Conservation (phyloP, 495 filamentous ascomycete genomes). For the Penicillium verhagenii region DNA sequence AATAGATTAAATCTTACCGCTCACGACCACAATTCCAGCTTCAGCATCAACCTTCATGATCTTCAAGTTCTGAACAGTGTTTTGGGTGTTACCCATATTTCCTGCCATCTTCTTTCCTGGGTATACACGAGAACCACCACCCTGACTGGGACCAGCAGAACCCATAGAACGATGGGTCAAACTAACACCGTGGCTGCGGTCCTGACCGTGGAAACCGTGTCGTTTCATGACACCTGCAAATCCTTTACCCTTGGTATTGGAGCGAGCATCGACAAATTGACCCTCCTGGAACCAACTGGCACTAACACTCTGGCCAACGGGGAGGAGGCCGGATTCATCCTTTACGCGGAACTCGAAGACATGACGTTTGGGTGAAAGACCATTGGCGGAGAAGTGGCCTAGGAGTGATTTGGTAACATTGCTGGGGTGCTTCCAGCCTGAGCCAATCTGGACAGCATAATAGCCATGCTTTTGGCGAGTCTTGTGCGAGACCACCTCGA, state of each 20-base stretch:
- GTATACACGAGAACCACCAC: conserved; percentile 84
- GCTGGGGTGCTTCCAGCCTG: conserved; percentile 68
- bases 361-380: conserved; percentile 75
- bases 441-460: conserved; percentile 86
- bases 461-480: conserved; percentile 79
- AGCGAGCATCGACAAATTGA: conserved; percentile 83
- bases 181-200: conserved; percentile 91
- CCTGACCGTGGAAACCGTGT: conserved; percentile 83
- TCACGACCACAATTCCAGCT: conserved; percentile 84
- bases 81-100: conserved; percentile 82
- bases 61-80: conserved; percentile 86
- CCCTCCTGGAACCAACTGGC: conserved; percentile 88
- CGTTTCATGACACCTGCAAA: conserved; percentile 98
- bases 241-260: conserved; percentile 77
- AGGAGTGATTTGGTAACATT: conserved; percentile 78
- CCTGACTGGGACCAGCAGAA: conserved; percentile 81
- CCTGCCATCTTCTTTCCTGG: conserved; percentile 98
- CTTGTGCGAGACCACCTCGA: conserved; percentile 84
- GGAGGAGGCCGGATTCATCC: conserved; percentile 65
- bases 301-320: conserved; percentile 67
- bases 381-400: conserved; percentile 78
- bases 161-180: conserved; percentile 88
- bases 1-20: conserved; percentile 53
- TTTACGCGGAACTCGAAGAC: conserved; percentile 84
- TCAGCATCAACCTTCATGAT: conserved; percentile 82